Evolutionary conservation across 208 protist genomes (phyloP).

Genomic region (Acanthamoeba sp.): DNA sequence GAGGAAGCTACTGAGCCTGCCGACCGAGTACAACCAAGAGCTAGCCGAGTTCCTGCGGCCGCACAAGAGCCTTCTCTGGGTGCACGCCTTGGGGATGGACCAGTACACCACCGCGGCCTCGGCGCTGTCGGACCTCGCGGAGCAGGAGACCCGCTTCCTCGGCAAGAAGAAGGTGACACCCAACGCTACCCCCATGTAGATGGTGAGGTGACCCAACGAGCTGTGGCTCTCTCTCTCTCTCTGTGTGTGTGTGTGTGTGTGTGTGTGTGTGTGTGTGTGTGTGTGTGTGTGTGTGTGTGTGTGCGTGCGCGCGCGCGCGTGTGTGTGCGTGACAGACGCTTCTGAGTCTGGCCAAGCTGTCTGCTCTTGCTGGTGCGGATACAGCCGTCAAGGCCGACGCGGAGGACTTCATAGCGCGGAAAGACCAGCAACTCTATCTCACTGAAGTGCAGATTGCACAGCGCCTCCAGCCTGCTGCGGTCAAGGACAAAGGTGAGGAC

Average conservation of each 20-base stretch:
- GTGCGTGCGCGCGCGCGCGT: no score
- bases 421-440: slow-evolving; percentile 4
- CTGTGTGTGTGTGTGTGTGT: no score
- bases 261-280: no score
- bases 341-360: slow-evolving; percentile 8
- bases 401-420: neutral
- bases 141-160: neutral
- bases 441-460: neutral
- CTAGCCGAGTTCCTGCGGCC: neutral
- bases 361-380: neutral
- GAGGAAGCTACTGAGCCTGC: neutral
- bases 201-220: no score
- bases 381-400: no score
- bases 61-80: neutral
- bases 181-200: no score
- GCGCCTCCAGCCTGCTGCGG: neutral
- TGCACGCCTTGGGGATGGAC: neutral
- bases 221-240: no score
- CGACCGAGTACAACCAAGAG: neutral
- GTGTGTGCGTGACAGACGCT: slow-evolving; percentile 3
- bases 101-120: neutral
- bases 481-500: neutral
- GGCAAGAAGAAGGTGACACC: slow-evolving; percentile 2
- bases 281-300: no score
- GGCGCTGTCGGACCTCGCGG: neutral